Evolutionary conservation across 2,329 filamentous ascomycete genomes (phyloP).

Genomic region (Leptodontidium sp.): DNA sequence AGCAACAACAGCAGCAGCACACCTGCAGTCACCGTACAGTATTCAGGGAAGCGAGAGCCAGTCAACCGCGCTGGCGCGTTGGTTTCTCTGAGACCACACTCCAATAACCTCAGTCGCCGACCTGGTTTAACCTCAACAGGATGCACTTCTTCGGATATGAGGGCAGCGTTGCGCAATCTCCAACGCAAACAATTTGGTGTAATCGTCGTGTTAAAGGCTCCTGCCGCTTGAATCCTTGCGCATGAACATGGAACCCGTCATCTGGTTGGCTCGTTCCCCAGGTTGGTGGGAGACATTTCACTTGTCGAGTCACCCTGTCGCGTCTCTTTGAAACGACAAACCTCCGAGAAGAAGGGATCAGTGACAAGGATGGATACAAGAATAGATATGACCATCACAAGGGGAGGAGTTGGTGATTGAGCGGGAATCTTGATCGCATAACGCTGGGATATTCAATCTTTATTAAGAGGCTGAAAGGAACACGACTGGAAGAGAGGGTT

Average conservation of each 20-base stretch:
- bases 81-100: conserved; percentile 28
- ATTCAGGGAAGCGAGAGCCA: conserved; percentile 20
- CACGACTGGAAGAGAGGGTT: conserved; percentile 5
- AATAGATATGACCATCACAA: conserved; percentile 33
- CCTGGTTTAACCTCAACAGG: conserved; percentile 26
- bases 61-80: conserved; percentile 31
- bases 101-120: conserved; percentile 19
- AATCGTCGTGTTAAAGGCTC: conserved; percentile 25
- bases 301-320: conserved; percentile 26
- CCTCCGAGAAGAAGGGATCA: conserved; percentile 40
- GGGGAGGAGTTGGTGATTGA: conserved; percentile 19
- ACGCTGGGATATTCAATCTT: conserved; percentile 22
- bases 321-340: conserved; percentile 44
- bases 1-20: neutral
- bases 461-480: conserved; percentile 30
- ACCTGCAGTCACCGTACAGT: conserved; percentile 22
- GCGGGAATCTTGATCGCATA: conserved; percentile 21
- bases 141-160: conserved; percentile 27
- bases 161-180: conserved; percentile 24
- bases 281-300: conserved; percentile 4
- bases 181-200: conserved; percentile 24
- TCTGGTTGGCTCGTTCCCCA: conserved; percentile 12
- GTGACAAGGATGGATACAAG: conserved; percentile 33
- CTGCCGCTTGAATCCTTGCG: conserved; percentile 36
- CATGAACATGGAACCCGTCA: conserved; percentile 30